Conservation (phyloP, 768 basidiomycete species). For the Agaricus subrufescens region DNA sequence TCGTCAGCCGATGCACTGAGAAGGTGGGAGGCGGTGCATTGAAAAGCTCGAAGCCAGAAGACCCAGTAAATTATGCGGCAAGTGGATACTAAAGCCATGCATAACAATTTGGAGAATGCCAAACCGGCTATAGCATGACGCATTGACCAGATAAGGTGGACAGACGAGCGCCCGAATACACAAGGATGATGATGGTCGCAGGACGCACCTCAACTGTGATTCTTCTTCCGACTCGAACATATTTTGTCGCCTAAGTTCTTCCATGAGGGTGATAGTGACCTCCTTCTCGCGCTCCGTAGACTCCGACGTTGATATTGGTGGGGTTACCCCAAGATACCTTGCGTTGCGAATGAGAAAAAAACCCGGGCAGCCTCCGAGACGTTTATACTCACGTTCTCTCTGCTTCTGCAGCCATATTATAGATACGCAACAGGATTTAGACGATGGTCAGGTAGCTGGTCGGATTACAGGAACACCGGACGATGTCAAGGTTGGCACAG, state of each 20-base stretch:
- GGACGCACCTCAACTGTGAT: slow-evolving; percentile 75
- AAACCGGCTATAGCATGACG: not conserved
- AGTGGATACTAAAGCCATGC: not conserved
- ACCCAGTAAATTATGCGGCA: not conserved
- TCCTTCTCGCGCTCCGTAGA: slow-evolving; percentile 79
- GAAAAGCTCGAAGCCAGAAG: not conserved
- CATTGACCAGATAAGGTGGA: not conserved
- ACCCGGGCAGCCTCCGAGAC: not conserved
- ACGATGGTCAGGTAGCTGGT: not conserved
- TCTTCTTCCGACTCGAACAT: slow-evolving; percentile 91
- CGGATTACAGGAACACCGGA: not conserved
- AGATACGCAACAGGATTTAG: not conserved
- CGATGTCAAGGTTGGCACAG: not conserved
- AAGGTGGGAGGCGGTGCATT: not conserved
- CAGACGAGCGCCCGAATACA: not conserved
- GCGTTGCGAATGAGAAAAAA: slow-evolving; percentile 13
- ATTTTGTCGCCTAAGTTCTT: slow-evolving; percentile 81
- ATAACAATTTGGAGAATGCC: not conserved
- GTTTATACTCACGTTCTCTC: slow-evolving; percentile 6
- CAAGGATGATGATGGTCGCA: slow-evolving; percentile 2
- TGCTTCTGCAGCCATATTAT: slow-evolving; percentile 11
- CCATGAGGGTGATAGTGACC: slow-evolving; percentile 82
- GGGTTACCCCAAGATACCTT: slow-evolving; percentile 79
- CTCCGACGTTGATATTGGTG: slow-evolving; percentile 74
- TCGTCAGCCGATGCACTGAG: not conserved